phyloP scores from a whole-genome alignment of 129 eudicot species.

The Escallonia rubra region DNA sequence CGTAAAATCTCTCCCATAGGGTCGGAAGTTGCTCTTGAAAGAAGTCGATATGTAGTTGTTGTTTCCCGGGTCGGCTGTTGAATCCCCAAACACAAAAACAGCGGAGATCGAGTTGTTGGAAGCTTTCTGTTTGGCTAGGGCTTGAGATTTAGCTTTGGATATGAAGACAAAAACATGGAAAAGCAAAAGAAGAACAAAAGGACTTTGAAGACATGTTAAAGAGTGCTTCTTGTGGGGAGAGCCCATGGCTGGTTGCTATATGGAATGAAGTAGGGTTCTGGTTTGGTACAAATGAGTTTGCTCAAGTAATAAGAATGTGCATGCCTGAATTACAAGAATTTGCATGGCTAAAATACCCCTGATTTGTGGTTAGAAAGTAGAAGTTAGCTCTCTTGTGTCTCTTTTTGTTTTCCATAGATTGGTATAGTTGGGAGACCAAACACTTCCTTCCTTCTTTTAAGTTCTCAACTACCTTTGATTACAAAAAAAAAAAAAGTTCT shows the following conservation, averaged over 20 bases:
- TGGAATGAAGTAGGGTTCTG: neutral
- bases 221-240: neutral
- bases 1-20: conserved; percentile 66
- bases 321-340: neutral
- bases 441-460: neutral
- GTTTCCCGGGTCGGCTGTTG: conserved; percentile 77
- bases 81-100: conserved; percentile 68
- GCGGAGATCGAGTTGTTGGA: conserved; percentile 37
- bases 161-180: conserved; percentile 12
- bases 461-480: conserved; percentile 3
- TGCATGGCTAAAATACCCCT: neutral
- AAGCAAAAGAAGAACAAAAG: conserved; percentile 7
- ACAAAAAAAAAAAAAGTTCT: too few relatives aligned
- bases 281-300: neutral
- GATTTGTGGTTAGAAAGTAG: neutral
- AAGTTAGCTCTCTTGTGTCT: neutral
- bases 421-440: conserved; percentile 1
- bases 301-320: neutral
- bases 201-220: neutral
- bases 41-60: conserved; percentile 44
- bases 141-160: conserved; percentile 18
- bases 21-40: conserved; percentile 57
- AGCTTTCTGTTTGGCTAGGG: neutral
- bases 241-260: neutral
- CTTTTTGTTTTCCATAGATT: neutral